phyloP scores from a whole-genome alignment of 2,329 filamentous ascomycete species.

The Didymella segeticola region DNA sequence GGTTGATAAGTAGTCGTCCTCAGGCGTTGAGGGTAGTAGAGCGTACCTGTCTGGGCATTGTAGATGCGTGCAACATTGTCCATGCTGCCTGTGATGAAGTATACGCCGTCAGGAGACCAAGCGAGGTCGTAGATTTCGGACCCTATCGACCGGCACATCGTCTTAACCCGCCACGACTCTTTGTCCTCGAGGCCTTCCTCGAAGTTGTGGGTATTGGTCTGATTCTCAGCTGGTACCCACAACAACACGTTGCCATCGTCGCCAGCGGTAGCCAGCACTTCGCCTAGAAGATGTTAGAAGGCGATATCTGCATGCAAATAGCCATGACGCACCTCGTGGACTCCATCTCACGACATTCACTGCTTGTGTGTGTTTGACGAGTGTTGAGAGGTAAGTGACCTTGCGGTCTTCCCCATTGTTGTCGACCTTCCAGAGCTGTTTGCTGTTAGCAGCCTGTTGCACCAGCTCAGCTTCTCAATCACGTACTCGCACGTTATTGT shows the following conservation, averaged over 20 bases:
- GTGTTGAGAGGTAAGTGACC: constrained; percentile 88
- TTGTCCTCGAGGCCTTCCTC: constrained; percentile 90
- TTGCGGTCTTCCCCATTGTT: constrained; percentile 83
- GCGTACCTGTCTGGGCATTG: constrained; percentile 84
- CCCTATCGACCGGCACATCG: constrained; percentile 95
- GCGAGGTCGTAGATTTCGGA: constrained; percentile 98
- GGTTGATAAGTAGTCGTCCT: constrained; percentile 24
- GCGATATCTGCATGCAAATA: not conserved
- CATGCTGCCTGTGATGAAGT: constrained; percentile 99
- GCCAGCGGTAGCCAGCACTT: constrained; percentile 91
- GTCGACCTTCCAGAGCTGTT: constrained; percentile 89
- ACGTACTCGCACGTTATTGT: constrained; percentile 91
- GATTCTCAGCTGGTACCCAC: constrained; percentile 87
- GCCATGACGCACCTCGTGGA: constrained; percentile 73
- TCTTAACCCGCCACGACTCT: constrained; percentile 94
- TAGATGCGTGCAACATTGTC: constrained; percentile 98
- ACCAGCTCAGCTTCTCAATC: not conserved
- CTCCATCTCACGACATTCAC: constrained; percentile 98
- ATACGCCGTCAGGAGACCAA: constrained; percentile 95
- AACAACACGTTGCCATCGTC: constrained; percentile 97
- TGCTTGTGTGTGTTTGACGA: constrained; percentile 92
- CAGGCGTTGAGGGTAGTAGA: constrained; percentile 13
- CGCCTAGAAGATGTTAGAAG: constrained; percentile 64
- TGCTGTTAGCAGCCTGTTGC: constrained; percentile 45
- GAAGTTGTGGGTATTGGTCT: constrained; percentile 72